These are phyloP conservation scores for Colletotrichum theobromicola DNA, from an alignment of 2,329 filamentous ascomycete species.

Conservation along the genomic window DNA sequence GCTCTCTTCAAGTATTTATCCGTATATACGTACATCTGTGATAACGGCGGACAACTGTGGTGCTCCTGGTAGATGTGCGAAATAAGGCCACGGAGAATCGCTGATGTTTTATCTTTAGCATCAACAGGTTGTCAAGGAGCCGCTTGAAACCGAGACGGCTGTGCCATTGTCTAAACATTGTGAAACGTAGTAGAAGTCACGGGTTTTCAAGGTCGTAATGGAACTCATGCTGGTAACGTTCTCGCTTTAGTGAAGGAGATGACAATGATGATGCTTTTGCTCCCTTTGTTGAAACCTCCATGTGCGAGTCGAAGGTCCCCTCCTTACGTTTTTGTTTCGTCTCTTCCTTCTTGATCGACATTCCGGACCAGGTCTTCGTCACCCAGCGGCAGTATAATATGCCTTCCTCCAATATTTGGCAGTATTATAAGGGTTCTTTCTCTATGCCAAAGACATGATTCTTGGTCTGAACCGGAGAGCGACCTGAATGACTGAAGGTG, in stretches of 20 bases:
- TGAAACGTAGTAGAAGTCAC: too few species aligned
- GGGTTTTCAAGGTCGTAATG: too few species aligned
- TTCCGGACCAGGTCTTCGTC: accelerated
- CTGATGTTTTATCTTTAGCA: background rate
- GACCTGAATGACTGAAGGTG: background rate
- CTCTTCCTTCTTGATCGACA: background rate
- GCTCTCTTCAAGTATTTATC: background rate
- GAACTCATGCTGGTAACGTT: accelerated
- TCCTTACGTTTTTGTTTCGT: background rate
- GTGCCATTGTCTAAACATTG: too few species aligned
- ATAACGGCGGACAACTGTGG: background rate
- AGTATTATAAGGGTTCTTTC: accelerated
- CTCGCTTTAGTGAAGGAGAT: background rate
- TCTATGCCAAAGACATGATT: background rate
- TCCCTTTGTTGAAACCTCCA: background rate
- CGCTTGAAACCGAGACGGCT: too few species aligned
- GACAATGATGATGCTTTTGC: too few species aligned
- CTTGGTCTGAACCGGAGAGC: accelerated
- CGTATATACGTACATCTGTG: accelerated
- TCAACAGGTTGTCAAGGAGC: too few species aligned
- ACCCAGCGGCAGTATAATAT: accelerated
- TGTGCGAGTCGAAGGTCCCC: background rate
- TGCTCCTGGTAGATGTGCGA: background rate
- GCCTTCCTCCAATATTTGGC: accelerated
- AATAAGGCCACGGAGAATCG: accelerated